Conservation (phyloP, 2,329 filamentous ascomycete genomes). For the Escovopsis sp. region DNA sequence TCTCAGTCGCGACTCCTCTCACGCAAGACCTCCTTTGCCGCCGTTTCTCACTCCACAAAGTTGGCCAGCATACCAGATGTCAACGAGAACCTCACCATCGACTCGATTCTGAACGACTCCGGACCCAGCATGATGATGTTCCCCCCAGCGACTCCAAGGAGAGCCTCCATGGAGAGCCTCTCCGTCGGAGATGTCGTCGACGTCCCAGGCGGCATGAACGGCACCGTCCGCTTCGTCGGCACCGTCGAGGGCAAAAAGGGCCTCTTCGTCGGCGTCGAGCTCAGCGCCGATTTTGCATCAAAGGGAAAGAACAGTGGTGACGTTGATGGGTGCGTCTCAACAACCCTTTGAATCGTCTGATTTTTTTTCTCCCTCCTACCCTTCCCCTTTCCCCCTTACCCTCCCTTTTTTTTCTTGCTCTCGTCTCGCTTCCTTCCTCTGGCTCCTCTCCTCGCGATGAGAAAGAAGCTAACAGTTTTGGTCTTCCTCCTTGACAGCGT, state of each 20-base stretch:
- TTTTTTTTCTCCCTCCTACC: no score
- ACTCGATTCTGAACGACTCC: constrained; percentile 30
- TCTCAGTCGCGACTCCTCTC: constrained; percentile 38
- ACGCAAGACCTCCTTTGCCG: constrained; percentile 58
- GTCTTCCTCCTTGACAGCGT: constrained; percentile 25
- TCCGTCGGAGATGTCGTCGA: constrained; percentile 74
- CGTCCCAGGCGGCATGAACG: constrained; percentile 85
- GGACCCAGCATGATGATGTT: constrained; percentile 24
- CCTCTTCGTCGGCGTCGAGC: constrained; percentile 81
- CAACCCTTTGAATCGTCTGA: no score
- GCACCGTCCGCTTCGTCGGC: constrained; percentile 79
- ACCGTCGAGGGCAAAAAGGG: constrained; percentile 79
- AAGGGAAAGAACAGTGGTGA: constrained; percentile 93
- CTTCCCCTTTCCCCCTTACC: not conserved
- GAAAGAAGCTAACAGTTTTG: not conserved
- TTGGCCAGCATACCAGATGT: constrained; percentile 54
- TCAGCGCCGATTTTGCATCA: constrained; percentile 63
- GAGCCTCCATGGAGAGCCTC: constrained; percentile 37
- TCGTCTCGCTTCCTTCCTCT: not conserved
- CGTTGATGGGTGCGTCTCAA: constrained; percentile 64
- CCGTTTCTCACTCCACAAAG: constrained; percentile 44
- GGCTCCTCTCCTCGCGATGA: not conserved
- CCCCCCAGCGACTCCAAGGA: constrained; percentile 37
- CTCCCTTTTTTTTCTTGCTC: constrained; percentile 2
- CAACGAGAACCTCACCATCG: constrained; percentile 46